Conservation (phyloP, 495 filamentous ascomycete genomes). For the Jackrogersella minutella region DNA sequence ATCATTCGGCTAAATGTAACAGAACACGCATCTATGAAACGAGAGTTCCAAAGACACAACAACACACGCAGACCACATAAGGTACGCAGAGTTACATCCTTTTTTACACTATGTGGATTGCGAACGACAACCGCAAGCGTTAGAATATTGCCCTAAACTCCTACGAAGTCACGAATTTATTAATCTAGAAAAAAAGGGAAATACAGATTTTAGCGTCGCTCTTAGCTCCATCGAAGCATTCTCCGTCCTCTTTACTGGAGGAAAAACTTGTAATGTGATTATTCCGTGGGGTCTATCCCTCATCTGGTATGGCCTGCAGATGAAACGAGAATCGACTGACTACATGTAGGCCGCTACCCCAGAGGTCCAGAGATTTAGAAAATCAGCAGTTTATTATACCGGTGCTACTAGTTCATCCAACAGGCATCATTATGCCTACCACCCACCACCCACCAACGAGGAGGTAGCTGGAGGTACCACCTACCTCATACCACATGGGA, state of each 20-base stretch:
- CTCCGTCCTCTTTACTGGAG: slow-evolving; percentile 28
- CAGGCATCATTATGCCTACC: slow-evolving; percentile 7
- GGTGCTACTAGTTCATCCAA: slow-evolving; percentile 11
- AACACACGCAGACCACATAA: neutral
- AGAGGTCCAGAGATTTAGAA: slow-evolving; percentile 6
- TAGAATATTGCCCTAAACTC: slow-evolving; percentile 32
- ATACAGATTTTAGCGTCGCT: slow-evolving; percentile 13
- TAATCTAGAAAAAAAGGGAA: neutral
- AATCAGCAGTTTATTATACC: slow-evolving; percentile 26
- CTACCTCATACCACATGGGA: slow-evolving; percentile 32
- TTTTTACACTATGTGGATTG: neutral
- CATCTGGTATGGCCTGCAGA: slow-evolving; percentile 31
- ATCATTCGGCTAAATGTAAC: slow-evolving; percentile 24
- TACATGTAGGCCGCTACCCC: slow-evolving; percentile 31
- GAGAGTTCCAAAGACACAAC: neutral
- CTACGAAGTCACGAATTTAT: neutral
- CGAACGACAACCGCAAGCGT: slow-evolving; percentile 22
- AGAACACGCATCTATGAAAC: neutral
- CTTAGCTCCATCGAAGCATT: slow-evolving; percentile 22
- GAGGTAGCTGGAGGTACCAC: slow-evolving; percentile 24
- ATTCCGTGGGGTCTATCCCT: slow-evolving; percentile 30
- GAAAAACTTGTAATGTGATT: slow-evolving; percentile 37
- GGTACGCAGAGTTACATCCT: slow-evolving; percentile 32
- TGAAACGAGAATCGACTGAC: slow-evolving; percentile 16
- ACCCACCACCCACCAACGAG: too few species aligned